These are phyloP conservation scores for Haplosporangium sp. DNA, from an alignment of 371 early-diverging fungal species.

Conservation along the genomic window DNA sequence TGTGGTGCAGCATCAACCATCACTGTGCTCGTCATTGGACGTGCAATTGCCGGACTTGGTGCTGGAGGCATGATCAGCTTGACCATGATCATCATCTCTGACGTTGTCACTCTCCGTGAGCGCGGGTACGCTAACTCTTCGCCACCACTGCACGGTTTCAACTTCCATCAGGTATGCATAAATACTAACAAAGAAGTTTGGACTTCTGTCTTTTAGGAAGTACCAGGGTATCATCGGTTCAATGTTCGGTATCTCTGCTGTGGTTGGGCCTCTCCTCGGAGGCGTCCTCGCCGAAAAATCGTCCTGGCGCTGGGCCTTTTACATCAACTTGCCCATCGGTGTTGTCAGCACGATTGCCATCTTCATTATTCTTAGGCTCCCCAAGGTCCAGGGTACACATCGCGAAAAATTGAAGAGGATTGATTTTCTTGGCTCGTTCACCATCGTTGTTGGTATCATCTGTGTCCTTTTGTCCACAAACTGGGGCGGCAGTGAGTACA, in stretches of 20 bases:
- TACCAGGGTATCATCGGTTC: conserved; percentile 61
- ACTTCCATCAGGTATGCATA: no score
- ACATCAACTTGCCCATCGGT: conserved; percentile 71
- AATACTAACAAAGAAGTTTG: background rate
- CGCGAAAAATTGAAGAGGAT: conserved; percentile 62
- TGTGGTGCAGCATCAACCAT: conserved; percentile 69
- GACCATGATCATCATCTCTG: conserved; percentile 78
- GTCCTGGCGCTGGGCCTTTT: conserved; percentile 67
- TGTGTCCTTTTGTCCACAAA: conserved; percentile 60
- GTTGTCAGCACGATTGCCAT: conserved; percentile 59
- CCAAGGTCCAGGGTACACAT: conserved; percentile 26
- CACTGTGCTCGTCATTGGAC: conserved; percentile 68
- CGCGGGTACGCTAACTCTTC: no score
- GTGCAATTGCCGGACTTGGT: conserved; percentile 73
- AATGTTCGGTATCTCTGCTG: conserved; percentile 59
- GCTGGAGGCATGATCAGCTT: conserved; percentile 76
- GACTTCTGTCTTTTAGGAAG: conserved; percentile 46
- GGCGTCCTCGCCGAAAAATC: conserved; percentile 62
- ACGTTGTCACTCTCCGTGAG: conserved; percentile 59
- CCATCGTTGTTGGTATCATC: conserved; percentile 62
- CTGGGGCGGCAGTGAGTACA: conserved; percentile 59
- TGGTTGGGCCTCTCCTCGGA: conserved; percentile 64
- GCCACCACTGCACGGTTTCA: no score
- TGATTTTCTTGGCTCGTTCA: conserved; percentile 66
- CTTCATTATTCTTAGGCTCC: conserved; percentile 58